A percentile compares a stretch with the other conserved stretches of the same genome.
Evolutionary conservation across 192 early-diverging fungal species (phyloP).

Genomic region (Coemansia sp.): DNA sequence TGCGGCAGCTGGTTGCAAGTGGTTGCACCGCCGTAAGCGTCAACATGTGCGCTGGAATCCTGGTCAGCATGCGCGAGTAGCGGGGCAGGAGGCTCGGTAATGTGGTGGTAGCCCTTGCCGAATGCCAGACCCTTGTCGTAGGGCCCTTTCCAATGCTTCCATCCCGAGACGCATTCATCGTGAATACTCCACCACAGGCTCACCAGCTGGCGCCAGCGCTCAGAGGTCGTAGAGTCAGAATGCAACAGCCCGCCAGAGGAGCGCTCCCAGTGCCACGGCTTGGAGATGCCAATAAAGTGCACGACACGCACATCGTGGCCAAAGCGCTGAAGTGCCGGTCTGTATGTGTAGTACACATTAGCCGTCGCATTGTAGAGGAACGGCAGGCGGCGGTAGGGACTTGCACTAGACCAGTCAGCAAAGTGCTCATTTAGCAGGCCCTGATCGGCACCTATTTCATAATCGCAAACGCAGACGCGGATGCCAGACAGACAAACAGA

Average conservation of each 20-base stretch:
- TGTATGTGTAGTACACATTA: slow-evolving; percentile 57
- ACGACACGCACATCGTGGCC: slow-evolving; percentile 67
- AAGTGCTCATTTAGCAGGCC: slow-evolving; percentile 91
- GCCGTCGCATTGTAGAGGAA: slow-evolving; percentile 78
- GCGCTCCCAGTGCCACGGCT: slow-evolving; percentile 85
- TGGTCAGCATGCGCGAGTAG: background rate
- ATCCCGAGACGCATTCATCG: slow-evolving; percentile 56
- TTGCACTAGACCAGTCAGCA: slow-evolving; percentile 63
- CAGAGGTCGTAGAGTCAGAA: slow-evolving; percentile 24
- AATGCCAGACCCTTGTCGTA: slow-evolving; percentile 47
- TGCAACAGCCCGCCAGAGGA: slow-evolving; percentile 58
- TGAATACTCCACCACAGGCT: slow-evolving; percentile 74
- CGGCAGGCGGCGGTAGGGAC: slow-evolving; percentile 67
- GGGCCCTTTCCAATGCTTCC: slow-evolving; percentile 41
- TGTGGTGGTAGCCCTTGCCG: slow-evolving; percentile 35
- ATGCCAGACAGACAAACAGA: background rate
- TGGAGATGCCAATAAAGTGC: slow-evolving; percentile 85
- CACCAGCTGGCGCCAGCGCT: slow-evolving; percentile 56
- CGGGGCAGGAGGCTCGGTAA: slow-evolving; percentile 16
- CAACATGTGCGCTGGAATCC: background rate
- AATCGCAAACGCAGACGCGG: slow-evolving; percentile 2
- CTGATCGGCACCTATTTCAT: slow-evolving; percentile 80
- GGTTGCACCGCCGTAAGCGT: background rate
- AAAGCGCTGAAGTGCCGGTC: slow-evolving; percentile 80
- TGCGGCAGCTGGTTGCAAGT: background rate